Percentiles rank a stretch among this genome's conserved stretches.
Conservation (phyloP, 2,329 filamentous ascomycete genomes). For the Aspergillus spinulosporus region DNA sequence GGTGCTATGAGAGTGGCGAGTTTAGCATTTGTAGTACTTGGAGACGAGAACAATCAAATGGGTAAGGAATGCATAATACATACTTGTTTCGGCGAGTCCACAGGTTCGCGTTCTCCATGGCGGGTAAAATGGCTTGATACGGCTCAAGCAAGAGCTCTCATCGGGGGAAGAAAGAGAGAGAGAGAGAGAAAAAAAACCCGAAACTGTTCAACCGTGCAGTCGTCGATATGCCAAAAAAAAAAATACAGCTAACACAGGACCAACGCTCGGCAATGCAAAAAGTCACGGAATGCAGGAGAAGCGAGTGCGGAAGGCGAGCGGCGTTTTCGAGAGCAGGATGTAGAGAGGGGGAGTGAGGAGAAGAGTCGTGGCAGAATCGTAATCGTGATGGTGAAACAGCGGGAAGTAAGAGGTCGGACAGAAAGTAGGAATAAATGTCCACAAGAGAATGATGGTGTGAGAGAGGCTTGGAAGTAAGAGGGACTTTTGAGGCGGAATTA, state of each 20-base stretch:
- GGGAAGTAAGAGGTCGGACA: slow-evolving; percentile 24
- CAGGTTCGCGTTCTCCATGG: slow-evolving; percentile 53
- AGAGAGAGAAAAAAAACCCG: slow-evolving; percentile 15
- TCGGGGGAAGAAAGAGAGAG: slow-evolving; percentile 26
- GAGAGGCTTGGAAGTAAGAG: slow-evolving; percentile 4
- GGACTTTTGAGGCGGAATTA: slow-evolving; percentile 11
- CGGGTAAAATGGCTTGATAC: slow-evolving; percentile 31
- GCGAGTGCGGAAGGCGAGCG: slow-evolving; percentile 14
- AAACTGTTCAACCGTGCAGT: slow-evolving; percentile 14
- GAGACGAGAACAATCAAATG: neutral
- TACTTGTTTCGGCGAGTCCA: slow-evolving; percentile 53
- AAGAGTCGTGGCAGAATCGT: slow-evolving; percentile 24
- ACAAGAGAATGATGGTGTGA: slow-evolving; percentile 2
- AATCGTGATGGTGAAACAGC: slow-evolving; percentile 27
- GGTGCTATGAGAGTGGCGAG: slow-evolving; percentile 53
- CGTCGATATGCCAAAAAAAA: slow-evolving; percentile 13
- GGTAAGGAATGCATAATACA: slow-evolving; percentile 25
- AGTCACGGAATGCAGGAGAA: slow-evolving; percentile 11
- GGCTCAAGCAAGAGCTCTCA: slow-evolving; percentile 41
- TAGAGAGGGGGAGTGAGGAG: slow-evolving; percentile 15
- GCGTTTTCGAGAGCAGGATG: slow-evolving; percentile 12
- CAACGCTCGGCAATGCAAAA: slow-evolving; percentile 16
- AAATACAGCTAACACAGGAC: slow-evolving; percentile 9
- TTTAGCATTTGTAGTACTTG: slow-evolving; percentile 21
- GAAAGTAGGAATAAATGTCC: slow-evolving; percentile 25